These are phyloP conservation scores for Aureobasidium sp. DNA, from an alignment of 2,329 filamentous ascomycete species.

Conservation along the genomic window DNA sequence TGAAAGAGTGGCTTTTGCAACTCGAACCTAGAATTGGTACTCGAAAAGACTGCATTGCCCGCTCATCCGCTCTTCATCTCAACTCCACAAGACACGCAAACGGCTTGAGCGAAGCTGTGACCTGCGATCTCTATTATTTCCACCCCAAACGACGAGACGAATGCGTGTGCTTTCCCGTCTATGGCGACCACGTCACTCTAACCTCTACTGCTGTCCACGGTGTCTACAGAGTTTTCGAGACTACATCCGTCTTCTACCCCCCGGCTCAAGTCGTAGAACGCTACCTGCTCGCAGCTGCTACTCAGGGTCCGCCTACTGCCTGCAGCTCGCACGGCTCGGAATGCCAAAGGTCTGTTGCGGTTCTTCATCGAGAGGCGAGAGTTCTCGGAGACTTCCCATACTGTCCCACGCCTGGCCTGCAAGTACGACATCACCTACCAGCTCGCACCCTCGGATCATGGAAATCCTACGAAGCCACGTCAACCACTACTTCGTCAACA, in stretches of 20 bases:
- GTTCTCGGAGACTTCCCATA: not conserved
- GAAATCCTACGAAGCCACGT: not conserved
- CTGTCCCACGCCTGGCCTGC: slow-evolving; percentile 1
- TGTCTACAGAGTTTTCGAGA: not conserved
- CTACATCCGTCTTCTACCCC: slow-evolving; percentile 4
- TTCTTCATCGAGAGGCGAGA: not conserved
- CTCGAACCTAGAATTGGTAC: not conserved
- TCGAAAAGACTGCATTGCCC: slow-evolving; percentile 8
- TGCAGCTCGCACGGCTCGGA: not conserved
- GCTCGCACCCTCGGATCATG: not conserved
- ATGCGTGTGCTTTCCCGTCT: slow-evolving; percentile 11
- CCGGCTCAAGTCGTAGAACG: slow-evolving; percentile 4
- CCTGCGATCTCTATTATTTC: slow-evolving; percentile 8
- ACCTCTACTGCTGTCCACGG: not conserved
- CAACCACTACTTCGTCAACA: not conserved
- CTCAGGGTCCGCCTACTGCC: not conserved
- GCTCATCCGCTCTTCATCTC: slow-evolving; percentile 3
- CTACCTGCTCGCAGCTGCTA: slow-evolving; percentile 5
- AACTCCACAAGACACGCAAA: not conserved
- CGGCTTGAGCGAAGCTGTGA: slow-evolving; percentile 7
- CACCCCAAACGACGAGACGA: not conserved
- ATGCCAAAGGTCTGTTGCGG: not conserved
- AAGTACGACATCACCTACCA: not conserved
- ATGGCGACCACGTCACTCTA: not conserved
- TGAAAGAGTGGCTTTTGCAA: not conserved